Percentiles rank a stretch among this genome's conserved stretches.
These are phyloP conservation scores for Apiotrichum siamense DNA, from an alignment of 1,284 basidiomycete genomes.

Conservation along the genomic window DNA sequence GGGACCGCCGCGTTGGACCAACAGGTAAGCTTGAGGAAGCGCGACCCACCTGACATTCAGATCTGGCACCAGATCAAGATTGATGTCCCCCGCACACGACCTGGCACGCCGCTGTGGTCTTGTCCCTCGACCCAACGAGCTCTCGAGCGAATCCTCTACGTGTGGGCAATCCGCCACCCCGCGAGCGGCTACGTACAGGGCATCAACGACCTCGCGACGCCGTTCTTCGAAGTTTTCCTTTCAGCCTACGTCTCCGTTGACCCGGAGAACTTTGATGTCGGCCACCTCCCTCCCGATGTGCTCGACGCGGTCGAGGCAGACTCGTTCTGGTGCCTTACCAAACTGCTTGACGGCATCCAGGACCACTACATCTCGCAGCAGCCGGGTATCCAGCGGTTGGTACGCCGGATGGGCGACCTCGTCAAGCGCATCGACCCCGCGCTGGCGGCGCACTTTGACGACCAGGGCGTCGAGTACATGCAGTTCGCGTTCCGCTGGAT, in stretches of 20 bases:
- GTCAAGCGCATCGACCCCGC: slow-evolving; percentile 87
- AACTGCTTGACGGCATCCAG: slow-evolving; percentile 89
- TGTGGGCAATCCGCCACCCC: slow-evolving; percentile 95
- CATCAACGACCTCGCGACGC: slow-evolving; percentile 92
- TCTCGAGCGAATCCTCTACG: slow-evolving; percentile 86
- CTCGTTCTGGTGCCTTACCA: slow-evolving; percentile 92
- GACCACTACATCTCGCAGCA: slow-evolving; percentile 95
- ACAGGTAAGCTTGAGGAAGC: slow-evolving; percentile 40
- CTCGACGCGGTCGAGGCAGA: slow-evolving; percentile 86
- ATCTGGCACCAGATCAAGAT: slow-evolving; percentile 99
- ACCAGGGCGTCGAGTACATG: slow-evolving; percentile 93
- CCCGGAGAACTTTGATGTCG: slow-evolving; percentile 77
- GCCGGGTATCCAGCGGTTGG: slow-evolving; percentile 86
- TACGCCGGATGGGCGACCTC: slow-evolving; percentile 84
- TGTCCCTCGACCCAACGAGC: slow-evolving; percentile 80
- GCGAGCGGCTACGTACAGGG: slow-evolving; percentile 96
- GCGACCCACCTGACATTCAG: slow-evolving; percentile 35
- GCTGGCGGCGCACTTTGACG: slow-evolving; percentile 70
- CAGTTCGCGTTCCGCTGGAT: slow-evolving; percentile 99
- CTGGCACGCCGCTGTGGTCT: slow-evolving; percentile 87
- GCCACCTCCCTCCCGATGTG: slow-evolving; percentile 61
- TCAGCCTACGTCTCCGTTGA: slow-evolving; percentile 54
- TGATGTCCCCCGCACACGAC: slow-evolving; percentile 87
- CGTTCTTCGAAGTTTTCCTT: slow-evolving; percentile 90
- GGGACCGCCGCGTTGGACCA: slow-evolving; percentile 78